Percentiles rank a stretch among this genome's conserved stretches.
phyloP scores from a whole-genome alignment of 441 rosid species.

The Kokia cookei region DNA sequence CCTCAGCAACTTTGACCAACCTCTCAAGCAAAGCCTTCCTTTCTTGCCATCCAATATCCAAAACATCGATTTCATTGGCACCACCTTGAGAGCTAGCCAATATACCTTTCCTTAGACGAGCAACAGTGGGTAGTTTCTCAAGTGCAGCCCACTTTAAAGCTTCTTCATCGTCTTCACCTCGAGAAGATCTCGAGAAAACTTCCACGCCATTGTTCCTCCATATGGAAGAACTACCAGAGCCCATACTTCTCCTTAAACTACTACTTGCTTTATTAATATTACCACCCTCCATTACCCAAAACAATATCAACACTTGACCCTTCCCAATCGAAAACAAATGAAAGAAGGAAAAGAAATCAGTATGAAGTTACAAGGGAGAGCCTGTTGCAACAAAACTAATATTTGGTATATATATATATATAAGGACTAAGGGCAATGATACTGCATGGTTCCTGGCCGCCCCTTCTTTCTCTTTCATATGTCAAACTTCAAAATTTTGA shows the following conservation, averaged over 20 bases:
- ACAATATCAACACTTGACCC: neutral
- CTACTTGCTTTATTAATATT: slow-evolving; percentile 21
- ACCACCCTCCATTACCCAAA: slow-evolving; percentile 22
- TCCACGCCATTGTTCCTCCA: neutral
- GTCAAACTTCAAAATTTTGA: too few species aligned
- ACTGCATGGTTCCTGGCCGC: too few species aligned
- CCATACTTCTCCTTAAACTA: slow-evolving; percentile 3
- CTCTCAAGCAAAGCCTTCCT: slow-evolving; percentile 26
- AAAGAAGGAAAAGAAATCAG: neutral
- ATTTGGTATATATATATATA: too few species aligned
- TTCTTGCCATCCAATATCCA: slow-evolving; percentile 26
- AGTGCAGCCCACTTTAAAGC: slow-evolving; percentile 6
- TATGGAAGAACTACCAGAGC: slow-evolving; percentile 6
- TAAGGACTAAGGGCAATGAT: too few species aligned
- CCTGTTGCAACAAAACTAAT: too few species aligned
- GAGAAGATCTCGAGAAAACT: neutral
- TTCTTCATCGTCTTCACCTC: slow-evolving; percentile 5
- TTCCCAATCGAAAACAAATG: neutral
- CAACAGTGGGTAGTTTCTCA: slow-evolving; percentile 30
- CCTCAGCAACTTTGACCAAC: slow-evolving; percentile 28
- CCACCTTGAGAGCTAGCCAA: slow-evolving; percentile 17
- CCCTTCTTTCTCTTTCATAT: too few species aligned
- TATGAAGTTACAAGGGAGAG: neutral
- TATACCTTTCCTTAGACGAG: slow-evolving; percentile 42
- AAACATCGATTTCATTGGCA: slow-evolving; percentile 24